These are phyloP conservation scores for Echeveria elegans DNA, from an alignment of 164 flowering plant species.

Conservation along the genomic window DNA sequence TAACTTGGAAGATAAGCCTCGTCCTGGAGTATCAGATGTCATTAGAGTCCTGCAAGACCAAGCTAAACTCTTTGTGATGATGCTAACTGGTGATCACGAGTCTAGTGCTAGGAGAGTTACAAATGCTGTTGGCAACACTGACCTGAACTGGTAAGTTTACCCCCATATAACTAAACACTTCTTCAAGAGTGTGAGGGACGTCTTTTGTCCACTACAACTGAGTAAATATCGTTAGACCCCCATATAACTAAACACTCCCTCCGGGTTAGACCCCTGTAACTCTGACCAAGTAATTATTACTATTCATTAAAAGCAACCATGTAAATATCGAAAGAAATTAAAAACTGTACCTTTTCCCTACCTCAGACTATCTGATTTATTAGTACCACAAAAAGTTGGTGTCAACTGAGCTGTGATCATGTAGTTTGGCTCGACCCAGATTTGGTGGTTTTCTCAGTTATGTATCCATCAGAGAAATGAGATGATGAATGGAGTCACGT, in stretches of 20 bases:
- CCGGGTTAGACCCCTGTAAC: conserved; percentile 5
- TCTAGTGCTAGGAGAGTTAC: conserved; percentile 93
- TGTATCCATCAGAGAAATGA: not conserved
- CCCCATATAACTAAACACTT: no score
- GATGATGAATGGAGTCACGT: conserved; percentile 1
- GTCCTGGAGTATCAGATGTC: conserved; percentile 65
- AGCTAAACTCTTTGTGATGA: conserved; percentile 70
- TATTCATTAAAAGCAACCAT: not conserved
- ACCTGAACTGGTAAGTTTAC: conserved; percentile 68
- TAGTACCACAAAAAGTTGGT: not conserved
- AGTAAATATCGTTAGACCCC: not conserved
- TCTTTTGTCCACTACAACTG: not conserved
- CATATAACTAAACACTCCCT: not conserved
- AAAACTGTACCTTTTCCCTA: not conserved
- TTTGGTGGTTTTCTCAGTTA: not conserved
- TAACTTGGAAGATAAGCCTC: conserved; percentile 92
- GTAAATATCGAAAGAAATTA: not conserved
- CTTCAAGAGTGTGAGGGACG: no score
- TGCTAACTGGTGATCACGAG: conserved; percentile 96
- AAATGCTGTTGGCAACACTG: conserved; percentile 72
- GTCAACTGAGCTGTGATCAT: not conserved
- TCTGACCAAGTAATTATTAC: not conserved
- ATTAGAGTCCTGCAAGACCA: conserved; percentile 44
- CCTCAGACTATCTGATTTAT: not conserved
- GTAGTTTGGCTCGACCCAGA: not conserved